Conservation (phyloP, 179 eudicot genomes). For the Silene noctiflora region DNA sequence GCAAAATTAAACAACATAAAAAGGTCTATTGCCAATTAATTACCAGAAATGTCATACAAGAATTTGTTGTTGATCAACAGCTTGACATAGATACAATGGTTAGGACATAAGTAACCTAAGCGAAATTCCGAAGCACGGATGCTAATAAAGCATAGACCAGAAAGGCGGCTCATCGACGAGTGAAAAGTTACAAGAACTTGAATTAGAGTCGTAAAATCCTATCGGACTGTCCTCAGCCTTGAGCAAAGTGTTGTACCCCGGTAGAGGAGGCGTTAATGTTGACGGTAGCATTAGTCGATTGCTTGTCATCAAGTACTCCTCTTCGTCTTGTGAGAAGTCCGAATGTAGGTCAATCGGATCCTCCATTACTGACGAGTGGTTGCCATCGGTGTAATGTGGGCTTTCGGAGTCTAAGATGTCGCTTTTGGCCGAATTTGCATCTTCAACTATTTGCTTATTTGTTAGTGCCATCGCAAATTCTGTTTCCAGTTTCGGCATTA, state of each 20-base stretch:
- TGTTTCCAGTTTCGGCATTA: neutral
- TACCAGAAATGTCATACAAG: no score
- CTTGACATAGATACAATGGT: no score
- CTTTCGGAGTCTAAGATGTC: slow-evolving; percentile 66
- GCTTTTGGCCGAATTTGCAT: slow-evolving; percentile 66
- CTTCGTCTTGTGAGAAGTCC: slow-evolving; percentile 41
- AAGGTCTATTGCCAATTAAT: no score
- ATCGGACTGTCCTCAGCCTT: slow-evolving; percentile 43
- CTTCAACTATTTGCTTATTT: slow-evolving; percentile 39
- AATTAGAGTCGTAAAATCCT: slow-evolving; percentile 34
- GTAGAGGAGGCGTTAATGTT: slow-evolving; percentile 13
- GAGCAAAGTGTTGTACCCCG: slow-evolving; percentile 29
- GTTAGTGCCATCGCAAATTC: neutral
- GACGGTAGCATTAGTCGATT: slow-evolving; percentile 27
- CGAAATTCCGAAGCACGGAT: no score
- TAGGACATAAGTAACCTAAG: no score
- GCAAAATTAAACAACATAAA: no score
- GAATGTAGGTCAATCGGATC: slow-evolving; percentile 36
- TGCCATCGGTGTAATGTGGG: slow-evolving; percentile 41
- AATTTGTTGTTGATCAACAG: no score
- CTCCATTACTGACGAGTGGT: slow-evolving; percentile 30
- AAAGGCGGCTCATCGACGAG: slow-evolving; percentile 46
- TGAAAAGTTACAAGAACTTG: slow-evolving; percentile 33
- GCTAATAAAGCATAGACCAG: slow-evolving; percentile 58
- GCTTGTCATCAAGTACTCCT: slow-evolving; percentile 20